A percentile compares a stretch with the other conserved stretches of the same genome.
phyloP scores from a whole-genome alignment of 495 filamentous ascomycete species.

The Terfezia claveryi region DNA sequence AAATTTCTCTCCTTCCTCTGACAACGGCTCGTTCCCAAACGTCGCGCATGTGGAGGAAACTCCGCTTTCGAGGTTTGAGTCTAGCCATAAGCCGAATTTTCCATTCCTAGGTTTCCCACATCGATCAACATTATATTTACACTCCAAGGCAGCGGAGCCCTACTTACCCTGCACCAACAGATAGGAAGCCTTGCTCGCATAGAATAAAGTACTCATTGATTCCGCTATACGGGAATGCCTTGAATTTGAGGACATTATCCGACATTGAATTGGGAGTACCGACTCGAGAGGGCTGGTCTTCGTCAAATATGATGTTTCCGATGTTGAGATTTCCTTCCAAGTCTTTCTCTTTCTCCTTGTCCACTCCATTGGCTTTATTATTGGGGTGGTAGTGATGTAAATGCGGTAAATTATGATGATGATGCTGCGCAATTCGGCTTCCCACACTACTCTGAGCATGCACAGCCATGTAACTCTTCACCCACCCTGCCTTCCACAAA shows the following conservation, averaged over 20 bases:
- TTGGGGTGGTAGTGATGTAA: neutral
- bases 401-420: neutral
- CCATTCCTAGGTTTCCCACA: conserved; percentile 37
- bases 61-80: conserved; percentile 68
- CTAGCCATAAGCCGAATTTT: conserved; percentile 79
- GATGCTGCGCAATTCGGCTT: neutral
- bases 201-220: conserved; percentile 93
- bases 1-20: conserved; percentile 82
- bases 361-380: neutral
- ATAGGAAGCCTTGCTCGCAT: conserved; percentile 69
- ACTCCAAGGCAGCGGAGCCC: neutral
- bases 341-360: neutral
- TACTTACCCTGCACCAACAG: conserved; percentile 56
- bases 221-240: conserved; percentile 88
- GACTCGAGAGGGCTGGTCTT: neutral
- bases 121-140: neutral
- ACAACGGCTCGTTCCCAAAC: conserved; percentile 90
- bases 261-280: neutral
- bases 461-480: neutral
- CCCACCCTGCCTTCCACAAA: conserved; percentile 64
- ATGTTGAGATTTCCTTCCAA: neutral
- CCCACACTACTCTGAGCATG: neutral
- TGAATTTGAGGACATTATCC: conserved; percentile 57
- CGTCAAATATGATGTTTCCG: neutral
- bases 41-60: conserved; percentile 63